Conservation (phyloP, 1,139 yeast genomes). For the Pichia norvegensis region DNA sequence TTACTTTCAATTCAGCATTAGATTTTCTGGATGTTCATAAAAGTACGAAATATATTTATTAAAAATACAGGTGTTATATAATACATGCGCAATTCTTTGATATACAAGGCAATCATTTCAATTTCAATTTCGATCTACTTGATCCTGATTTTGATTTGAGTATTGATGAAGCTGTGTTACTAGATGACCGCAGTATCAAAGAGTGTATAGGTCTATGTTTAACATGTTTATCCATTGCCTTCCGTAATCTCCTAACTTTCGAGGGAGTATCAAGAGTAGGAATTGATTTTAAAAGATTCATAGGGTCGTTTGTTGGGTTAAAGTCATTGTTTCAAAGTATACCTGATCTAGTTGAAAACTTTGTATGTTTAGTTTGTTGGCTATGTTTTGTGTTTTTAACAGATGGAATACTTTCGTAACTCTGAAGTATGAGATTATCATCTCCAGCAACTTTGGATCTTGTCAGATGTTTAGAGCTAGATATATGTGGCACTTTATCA, state of each 20-base stretch:
- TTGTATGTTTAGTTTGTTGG: background rate
- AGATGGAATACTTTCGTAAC: background rate
- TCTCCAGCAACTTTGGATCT: slow-evolving; percentile 10
- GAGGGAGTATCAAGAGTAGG: slow-evolving; percentile 9
- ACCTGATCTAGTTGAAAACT: background rate
- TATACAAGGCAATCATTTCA: background rate
- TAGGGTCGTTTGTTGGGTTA: slow-evolving; percentile 5
- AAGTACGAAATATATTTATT: background rate
- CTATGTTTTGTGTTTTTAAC: background rate
- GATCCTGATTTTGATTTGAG: background rate
- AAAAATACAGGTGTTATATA: background rate
- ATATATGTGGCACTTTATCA: background rate
- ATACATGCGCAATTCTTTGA: background rate
- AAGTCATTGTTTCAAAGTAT: background rate
- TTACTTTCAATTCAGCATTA: too few species aligned
- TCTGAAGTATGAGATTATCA: slow-evolving; percentile 7
- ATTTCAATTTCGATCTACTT: background rate
- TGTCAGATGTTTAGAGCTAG: slow-evolving; percentile 9
- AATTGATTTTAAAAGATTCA: slow-evolving; percentile 5
- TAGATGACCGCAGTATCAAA: background rate
- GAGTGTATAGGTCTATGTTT: background rate
- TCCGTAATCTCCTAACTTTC: slow-evolving; percentile 11
- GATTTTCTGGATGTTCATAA: too few species aligned
- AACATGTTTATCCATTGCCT: slow-evolving; percentile 7
- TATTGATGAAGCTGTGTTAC: background rate